These are phyloP conservation scores for Mucor plumbeus DNA, from an alignment of 371 early-diverging fungal genomes.

Conservation along the genomic window DNA sequence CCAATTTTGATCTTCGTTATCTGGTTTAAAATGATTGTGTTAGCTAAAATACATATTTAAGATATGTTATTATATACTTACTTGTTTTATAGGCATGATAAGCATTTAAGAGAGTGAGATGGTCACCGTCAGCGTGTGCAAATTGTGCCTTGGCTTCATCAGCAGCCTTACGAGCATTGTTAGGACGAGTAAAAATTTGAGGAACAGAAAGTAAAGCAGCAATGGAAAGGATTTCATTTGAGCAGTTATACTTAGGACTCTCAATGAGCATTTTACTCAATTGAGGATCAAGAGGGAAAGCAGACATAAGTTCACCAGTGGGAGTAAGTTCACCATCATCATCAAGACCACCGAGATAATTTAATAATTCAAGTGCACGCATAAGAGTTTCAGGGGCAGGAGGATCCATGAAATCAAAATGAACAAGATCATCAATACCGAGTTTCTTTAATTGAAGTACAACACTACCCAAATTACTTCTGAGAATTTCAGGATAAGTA, in stretches of 20 bases:
- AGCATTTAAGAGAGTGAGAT: slow-evolving; percentile 93
- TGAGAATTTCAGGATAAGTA: slow-evolving; percentile 90
- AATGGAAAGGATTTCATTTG: slow-evolving; percentile 93
- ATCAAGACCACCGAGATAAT: slow-evolving; percentile 89
- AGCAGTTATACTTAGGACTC: slow-evolving; percentile 84
- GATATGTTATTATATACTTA: slow-evolving; percentile 20
- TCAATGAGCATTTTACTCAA: slow-evolving; percentile 84
- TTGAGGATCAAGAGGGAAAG: slow-evolving; percentile 93
- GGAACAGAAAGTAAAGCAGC: slow-evolving; percentile 93
- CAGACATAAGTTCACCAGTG: slow-evolving; percentile 82
- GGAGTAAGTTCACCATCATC: slow-evolving; percentile 87
- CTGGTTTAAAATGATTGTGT: neutral
- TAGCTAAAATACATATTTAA: neutral
- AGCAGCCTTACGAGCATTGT: slow-evolving; percentile 83
- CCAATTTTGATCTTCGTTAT: slow-evolving; percentile 81
- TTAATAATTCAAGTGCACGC: slow-evolving; percentile 89
- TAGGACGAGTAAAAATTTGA: slow-evolving; percentile 89
- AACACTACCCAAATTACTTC: slow-evolving; percentile 83
- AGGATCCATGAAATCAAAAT: slow-evolving; percentile 95
- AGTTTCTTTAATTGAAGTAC: slow-evolving; percentile 89
- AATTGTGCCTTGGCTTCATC: slow-evolving; percentile 94
- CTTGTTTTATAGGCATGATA: slow-evolving; percentile 88
- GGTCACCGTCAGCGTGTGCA: slow-evolving; percentile 90
- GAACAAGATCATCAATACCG: slow-evolving; percentile 88
- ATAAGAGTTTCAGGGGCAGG: slow-evolving; percentile 92